Evolutionary conservation across 345 rosid genomes (phyloP), one percentile per base, ranked within the genome.

Genomic region (Triadica sebifera): DNA sequence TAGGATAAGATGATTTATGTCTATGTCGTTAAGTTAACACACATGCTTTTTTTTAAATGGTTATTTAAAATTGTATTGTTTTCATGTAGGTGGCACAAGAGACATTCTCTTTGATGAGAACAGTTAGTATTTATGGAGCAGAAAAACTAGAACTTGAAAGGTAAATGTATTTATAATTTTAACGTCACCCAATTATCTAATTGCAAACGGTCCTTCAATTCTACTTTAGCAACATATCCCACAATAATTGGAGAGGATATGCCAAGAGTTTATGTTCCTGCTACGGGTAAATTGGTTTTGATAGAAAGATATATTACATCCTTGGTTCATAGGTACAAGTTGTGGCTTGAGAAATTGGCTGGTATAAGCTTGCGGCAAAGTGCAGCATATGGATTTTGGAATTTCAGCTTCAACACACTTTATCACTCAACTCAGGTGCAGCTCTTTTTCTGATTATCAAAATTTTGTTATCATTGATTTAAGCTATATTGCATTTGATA

Each of bases 351-450:
- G 64, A 94, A 88, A 83, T 74, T 92, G 82, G 97, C 97, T 68
- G 88, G 83, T 83, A 84, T 92, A 81, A 92, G 93, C 83, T 82
- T 94, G 81, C 88, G 95, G 73, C 97, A 94, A 84, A 94, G 98
- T 89, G 95, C 94, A 82, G 98, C 98, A 47, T 89, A 86, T 89
- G 98, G 98, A 65, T 82, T 91, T 73, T 94, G 98, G 98, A 94
- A 87, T 72, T 84, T 86, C 83, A 86, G 88, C 86, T 94, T 89
- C 90, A 91, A 91, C 79, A 85, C 90, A 70, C 94, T 94, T 75
- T 92, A 92, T 85, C 97, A 92, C 80, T 88, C 97, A 46, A 91
- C 95, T 75, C 97, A 92, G 97, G 98, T 92, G 75, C 75, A 45
- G 66, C 77, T 58, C 65, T 1, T 45, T 7, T 47, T 61, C 34